These are phyloP conservation scores for Solanum pennellii DNA, from an alignment of 257 asterid species.

Conservation along the genomic window DNA sequence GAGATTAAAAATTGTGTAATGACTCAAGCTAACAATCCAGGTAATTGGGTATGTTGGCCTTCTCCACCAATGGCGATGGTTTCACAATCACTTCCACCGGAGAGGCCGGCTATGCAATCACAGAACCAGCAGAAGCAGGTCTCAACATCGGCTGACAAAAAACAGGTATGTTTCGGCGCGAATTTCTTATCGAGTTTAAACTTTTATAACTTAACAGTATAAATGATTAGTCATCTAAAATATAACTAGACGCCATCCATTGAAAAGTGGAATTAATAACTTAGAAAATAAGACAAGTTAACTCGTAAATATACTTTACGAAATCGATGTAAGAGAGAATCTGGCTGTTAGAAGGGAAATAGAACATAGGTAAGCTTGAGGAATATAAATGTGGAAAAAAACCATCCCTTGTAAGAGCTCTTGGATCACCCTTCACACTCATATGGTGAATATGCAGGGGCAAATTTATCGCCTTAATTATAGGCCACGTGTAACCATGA, in stretches of 20 bases:
- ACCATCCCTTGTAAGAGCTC: background rate
- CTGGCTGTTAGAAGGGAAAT: background rate
- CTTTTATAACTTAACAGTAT: background rate
- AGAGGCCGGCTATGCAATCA: conserved; percentile 15
- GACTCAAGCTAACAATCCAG: conserved; percentile 9
- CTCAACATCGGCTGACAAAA: conserved; percentile 19
- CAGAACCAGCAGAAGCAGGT: conserved; percentile 20
- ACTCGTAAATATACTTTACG: background rate
- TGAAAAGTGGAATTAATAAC: background rate
- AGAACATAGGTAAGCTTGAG: background rate
- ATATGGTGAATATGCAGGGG: background rate
- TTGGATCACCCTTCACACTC: background rate
- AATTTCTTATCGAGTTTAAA: background rate
- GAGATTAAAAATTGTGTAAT: background rate
- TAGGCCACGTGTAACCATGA: background rate
- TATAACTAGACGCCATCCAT: background rate
- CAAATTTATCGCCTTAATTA: background rate
- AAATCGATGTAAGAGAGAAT: background rate
- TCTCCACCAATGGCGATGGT: conserved; percentile 4
- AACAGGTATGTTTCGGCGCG: conserved; percentile 3
- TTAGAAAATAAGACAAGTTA: background rate
- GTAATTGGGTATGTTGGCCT: conserved; percentile 47
- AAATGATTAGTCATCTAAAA: background rate
- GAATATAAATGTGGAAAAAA: background rate
- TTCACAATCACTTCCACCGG: background rate